A percentile compares a stretch with the other conserved stretches of the same genome.
Conservation (phyloP, 2,329 filamentous ascomycete genomes). For the Phyllosticta paracitricarpa region DNA sequence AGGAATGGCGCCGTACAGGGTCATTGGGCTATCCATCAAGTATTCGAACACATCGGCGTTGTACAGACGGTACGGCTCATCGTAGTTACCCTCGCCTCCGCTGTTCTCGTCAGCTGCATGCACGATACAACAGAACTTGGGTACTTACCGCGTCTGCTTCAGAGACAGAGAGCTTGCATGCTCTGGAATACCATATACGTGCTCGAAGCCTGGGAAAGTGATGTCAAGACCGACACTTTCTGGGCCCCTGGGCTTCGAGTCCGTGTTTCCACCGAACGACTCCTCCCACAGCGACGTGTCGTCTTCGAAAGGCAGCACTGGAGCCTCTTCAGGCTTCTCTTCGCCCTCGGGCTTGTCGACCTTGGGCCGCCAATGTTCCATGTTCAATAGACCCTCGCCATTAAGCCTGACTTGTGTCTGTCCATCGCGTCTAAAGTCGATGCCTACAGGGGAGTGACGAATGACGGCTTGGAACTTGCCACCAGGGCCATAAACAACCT, state of each 20-base stretch:
- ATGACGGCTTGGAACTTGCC: conserved; percentile 74
- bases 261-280: conserved; percentile 87
- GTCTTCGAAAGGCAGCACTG: conserved; percentile 47
- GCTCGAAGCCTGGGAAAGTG: conserved; percentile 79
- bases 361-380: conserved; percentile 94
- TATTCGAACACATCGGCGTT: conserved; percentile 98
- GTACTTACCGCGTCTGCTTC: conserved; percentile 63
- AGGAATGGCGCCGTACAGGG: conserved; percentile 91
- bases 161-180: conserved; percentile 82
- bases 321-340: conserved; percentile 32
- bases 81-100: conserved; percentile 74
- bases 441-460: conserved; percentile 67
- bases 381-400: conserved; percentile 76
- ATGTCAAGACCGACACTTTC: conserved; percentile 90
- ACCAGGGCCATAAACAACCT: conserved; percentile 66
- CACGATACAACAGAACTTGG: not conserved
- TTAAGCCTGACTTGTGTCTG: conserved; percentile 80
- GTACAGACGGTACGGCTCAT: conserved; percentile 87
- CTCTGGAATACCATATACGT: conserved; percentile 90
- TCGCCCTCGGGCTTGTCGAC: conserved; percentile 54
- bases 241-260: conserved; percentile 87
- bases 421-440: conserved; percentile 81
- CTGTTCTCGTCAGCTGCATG: conserved; percentile 20
- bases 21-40: conserved; percentile 95
- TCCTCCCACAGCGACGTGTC: conserved; percentile 98